Evolutionary conservation across 2,329 filamentous ascomycete species (phyloP), one percentile per base, ranked within the genome.

Genomic region (Pseudogymnoascus sp.): DNA sequence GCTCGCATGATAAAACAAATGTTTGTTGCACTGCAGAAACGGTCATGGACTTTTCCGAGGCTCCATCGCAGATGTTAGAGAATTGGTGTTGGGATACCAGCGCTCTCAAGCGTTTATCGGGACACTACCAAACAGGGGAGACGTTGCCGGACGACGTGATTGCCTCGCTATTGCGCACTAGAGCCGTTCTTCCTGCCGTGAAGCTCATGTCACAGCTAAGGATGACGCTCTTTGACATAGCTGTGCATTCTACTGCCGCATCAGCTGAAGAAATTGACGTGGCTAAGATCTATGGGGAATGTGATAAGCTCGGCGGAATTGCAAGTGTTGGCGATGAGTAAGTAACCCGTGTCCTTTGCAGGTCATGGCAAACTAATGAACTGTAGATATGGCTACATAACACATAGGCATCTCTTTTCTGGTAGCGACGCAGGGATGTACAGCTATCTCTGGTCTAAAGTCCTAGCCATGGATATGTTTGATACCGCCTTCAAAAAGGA

Each of bases 391-490:
- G 47, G 47, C 4, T 31, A 53, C 9, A 2, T 11, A 31, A 53
- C 47, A 0, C 31, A 53, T 2, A 53, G 47, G 4, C 47, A 53
- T 10, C n/a, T 53, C 4, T 53, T 53, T 53, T 11, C 47, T 19
- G 47, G 47, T 3, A 53, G n/a, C 10, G 47, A 53, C 1, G 47
- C 26, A 13, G 47, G 47, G 7, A 53, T 53, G 47, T 53, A 53
- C 15, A 78, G 78, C 64, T 53, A 53, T 53, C n/a, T 53, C 4
- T 53, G 47, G 47, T 80, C 78, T n/a, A 76, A 78, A 72, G 79
- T 83, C 9, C 82, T 82, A 69, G 79, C 81, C 1, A 76, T 77
- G 1, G 82, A 84, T 62, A 78, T 85, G 71, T 85, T 82, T 73
- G 76, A 79, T 60, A 76, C 76, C 0, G 73, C 77, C 31, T 85